Conservation (phyloP, 2,329 filamentous ascomycete genomes). For the Monilinia vaccinii-corymbosi region DNA sequence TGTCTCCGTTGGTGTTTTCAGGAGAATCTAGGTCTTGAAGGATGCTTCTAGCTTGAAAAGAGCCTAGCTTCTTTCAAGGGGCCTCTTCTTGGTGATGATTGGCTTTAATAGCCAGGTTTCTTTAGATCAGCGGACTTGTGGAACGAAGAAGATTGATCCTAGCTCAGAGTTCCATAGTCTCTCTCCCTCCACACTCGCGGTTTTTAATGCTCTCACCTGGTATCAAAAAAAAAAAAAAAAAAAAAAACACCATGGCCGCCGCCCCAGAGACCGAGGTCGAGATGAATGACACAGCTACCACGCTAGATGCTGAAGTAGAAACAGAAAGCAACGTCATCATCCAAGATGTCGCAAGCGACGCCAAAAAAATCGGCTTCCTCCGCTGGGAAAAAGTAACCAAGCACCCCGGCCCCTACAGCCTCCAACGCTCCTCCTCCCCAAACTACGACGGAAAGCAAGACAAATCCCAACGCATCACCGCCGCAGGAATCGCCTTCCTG, state of each 20-base stretch:
- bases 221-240: background rate
- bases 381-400: background rate
- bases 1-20: no score
- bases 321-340: background rate
- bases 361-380: background rate
- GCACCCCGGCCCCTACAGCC: background rate
- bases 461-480: background rate
- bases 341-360: background rate
- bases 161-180: no score
- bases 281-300: background rate
- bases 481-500: background rate
- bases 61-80: no score
- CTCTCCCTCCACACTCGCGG: no score
- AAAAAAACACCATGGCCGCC: background rate
- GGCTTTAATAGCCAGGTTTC: no score
- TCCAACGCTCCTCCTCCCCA: background rate
- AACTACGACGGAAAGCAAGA: background rate
- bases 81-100: no score
- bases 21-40: no score
- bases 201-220: background rate
- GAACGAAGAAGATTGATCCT: no score
- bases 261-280: background rate
- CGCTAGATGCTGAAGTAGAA: no score
- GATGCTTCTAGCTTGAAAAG: no score
- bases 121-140: no score